Evolutionary conservation across 352 stramenopile genomes (phyloP).

Genomic region (Globisporangium mamillatum): DNA sequence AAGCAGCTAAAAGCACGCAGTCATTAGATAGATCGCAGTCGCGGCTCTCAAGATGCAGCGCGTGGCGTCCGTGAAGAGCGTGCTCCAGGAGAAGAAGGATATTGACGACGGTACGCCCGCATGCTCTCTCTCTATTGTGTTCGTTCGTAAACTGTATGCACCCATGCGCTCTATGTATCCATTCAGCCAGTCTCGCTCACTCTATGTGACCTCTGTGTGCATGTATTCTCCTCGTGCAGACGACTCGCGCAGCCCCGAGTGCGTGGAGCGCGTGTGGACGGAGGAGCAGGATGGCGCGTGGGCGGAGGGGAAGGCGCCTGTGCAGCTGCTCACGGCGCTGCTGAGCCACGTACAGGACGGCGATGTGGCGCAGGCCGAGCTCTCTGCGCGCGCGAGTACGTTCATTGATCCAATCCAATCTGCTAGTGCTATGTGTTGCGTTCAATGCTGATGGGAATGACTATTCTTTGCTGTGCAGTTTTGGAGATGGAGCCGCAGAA

Average conservation of each 20-base stretch:
- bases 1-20: background rate
- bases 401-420: background rate
- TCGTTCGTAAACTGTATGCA: background rate
- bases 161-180: background rate
- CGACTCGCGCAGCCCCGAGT: slow-evolving; percentile 34
- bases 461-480: slow-evolving; percentile 28
- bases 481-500: slow-evolving; percentile 59
- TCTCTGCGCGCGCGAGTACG: slow-evolving; percentile 46
- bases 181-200: background rate
- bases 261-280: slow-evolving; percentile 54
- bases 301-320: slow-evolving; percentile 54
- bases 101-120: slow-evolving; percentile 7
- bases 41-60: slow-evolving; percentile 25
- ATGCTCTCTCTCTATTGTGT: background rate
- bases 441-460: background rate
- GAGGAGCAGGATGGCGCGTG: slow-evolving; percentile 62
- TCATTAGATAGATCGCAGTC: background rate
- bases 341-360: slow-evolving; percentile 55
- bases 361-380: slow-evolving; percentile 50
- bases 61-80: slow-evolving; percentile 26
- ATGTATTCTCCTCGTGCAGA: background rate
- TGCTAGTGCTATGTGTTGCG: background rate
- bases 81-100: slow-evolving; percentile 26
- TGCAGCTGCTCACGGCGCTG: slow-evolving; percentile 55
- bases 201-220: background rate